Percentiles rank a stretch among this genome's conserved stretches.
phyloP scores from a whole-genome alignment of 805 yeast genomes.

The Sugiyamaella qingdaonensis region DNA sequence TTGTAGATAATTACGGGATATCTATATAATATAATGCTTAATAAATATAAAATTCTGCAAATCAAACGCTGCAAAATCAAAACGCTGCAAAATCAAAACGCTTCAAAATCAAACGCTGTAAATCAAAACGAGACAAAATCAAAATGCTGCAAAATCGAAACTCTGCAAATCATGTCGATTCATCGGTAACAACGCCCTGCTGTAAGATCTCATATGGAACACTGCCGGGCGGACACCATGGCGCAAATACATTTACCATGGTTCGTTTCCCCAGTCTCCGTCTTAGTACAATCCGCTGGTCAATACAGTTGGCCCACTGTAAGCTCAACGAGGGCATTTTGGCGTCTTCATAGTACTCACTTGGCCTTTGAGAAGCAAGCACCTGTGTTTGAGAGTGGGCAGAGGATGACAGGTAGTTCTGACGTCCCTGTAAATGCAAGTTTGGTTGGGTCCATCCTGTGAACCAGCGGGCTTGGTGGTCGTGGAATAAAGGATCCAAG shows the following conservation, averaged over 20 bases:
- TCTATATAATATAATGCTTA: background rate
- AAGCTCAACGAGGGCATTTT: constrained; percentile 53
- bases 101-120: no score
- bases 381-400: background rate
- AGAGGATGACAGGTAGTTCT: background rate
- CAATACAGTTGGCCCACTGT: constrained; percentile 50
- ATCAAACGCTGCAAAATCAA: no score
- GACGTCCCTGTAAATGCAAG: background rate
- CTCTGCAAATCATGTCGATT: no score
- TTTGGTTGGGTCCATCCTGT: constrained; percentile 65
- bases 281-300: constrained; percentile 42
- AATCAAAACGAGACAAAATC: no score
- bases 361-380: background rate
- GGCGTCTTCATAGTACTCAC: constrained; percentile 14
- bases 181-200: background rate
- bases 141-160: no score
- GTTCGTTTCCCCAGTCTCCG: constrained; percentile 28
- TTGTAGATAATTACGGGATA: background rate
- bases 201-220: constrained; percentile 26
- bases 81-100: no score
- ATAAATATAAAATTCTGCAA: no score
- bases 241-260: constrained; percentile 41
- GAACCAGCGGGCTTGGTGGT: constrained; percentile 66
- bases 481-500: constrained; percentile 42
- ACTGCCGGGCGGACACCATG: constrained; percentile 26